Evolutionary conservation across 2,329 filamentous ascomycete species (phyloP), one percentile per base, ranked within the genome.

Genomic region (Cladosporium phlei): DNA sequence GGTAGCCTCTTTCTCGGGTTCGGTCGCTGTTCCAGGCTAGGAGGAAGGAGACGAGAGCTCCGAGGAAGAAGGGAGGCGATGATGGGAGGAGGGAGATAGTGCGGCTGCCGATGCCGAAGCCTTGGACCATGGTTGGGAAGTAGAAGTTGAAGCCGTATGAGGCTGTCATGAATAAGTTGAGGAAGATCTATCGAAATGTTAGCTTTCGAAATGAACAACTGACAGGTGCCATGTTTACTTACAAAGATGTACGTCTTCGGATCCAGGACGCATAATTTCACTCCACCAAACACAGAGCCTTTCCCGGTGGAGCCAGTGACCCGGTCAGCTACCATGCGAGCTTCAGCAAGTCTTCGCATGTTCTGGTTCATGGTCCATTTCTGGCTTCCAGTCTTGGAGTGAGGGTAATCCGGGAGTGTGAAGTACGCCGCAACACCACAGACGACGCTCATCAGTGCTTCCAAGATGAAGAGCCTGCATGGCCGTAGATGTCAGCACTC

Each of bases 1-100:
- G 61, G 61, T 62, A 53, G 74, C 65, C 67, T 5, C 63, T 55
- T 32, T 69, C 66, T 37, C 69, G 67, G 54, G 56, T 64, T 22
- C 58, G 62, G n/a, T 65, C 66, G 9, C 66, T 67, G 5, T 60
- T 61, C 38, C 37, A 61, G 61, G 6, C 59, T 60, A 24, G 62
- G 53, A 10, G 52, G 40, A 37, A 69, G 59, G 7, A 59, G 62
- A 17, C 57, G 39, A n/a, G 50, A 30, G 20, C 37, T 10, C 37
- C 58, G 19, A 44, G 28, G n/a, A 44, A 44, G 28, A 22, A 44
- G 3, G 47, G 65, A 64, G 6, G 64, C 62, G 14, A 62, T 61
- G 8, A 57, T 57, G 61, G 64, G 14, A 67, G 53, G 7, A 63
- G 54, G 11, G 66, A 54, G 6, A 60, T 60, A 37, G 53, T 52